Evolutionary conservation across 352 stramenopile genomes (phyloP), one percentile per base, ranked within the genome.

Genomic region (Phytophthora pluvialis): DNA sequence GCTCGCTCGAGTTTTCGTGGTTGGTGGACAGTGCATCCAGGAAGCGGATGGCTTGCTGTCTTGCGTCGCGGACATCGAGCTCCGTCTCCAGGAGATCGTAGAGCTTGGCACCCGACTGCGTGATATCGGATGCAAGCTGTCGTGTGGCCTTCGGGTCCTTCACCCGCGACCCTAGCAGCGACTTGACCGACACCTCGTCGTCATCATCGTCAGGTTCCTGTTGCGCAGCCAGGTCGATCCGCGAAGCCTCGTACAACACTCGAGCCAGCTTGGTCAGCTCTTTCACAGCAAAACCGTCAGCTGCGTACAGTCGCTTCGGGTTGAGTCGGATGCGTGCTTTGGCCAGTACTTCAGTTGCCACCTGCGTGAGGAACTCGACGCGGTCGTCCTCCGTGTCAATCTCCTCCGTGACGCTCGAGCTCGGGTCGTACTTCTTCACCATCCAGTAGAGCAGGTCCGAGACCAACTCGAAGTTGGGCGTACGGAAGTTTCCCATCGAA

Each of bases 391-490:
- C 95, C 15, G 93, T 98, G 67, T 98, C 94, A 55, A 99, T 98
- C 66, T 97, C 90, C 61, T 98, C 93, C 15, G 88, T 86, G 42
- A 98, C 68, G 45, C 75, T 94, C 15, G 90, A 91, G 44, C 75
- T 84, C 36, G 92, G 93, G 61, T 95, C 81, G 68, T 93, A 94
- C 61, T 93, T 93, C 60, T 98, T 98, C 39, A 98, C 94, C 83
- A 99, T 97, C 95, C 96, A 99, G 78, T 98, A 99, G 25, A 99
- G 78, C 63, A 98, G 72, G 72, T 98, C 93, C 16, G 96, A 96
- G 11, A 99, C 92, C 18, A 99, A 72, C 72, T 98, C 90, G 62
- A 99, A 99, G 79, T 99, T 99, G n/a, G 95, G 95, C 59, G 78
- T 89, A 39, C 94, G 89, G 62, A 99, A 99, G 76, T 98, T 99